These are phyloP conservation scores for Nakataea oryzae DNA, from an alignment of 2,329 filamentous ascomycete genomes.

Conservation along the genomic window DNA sequence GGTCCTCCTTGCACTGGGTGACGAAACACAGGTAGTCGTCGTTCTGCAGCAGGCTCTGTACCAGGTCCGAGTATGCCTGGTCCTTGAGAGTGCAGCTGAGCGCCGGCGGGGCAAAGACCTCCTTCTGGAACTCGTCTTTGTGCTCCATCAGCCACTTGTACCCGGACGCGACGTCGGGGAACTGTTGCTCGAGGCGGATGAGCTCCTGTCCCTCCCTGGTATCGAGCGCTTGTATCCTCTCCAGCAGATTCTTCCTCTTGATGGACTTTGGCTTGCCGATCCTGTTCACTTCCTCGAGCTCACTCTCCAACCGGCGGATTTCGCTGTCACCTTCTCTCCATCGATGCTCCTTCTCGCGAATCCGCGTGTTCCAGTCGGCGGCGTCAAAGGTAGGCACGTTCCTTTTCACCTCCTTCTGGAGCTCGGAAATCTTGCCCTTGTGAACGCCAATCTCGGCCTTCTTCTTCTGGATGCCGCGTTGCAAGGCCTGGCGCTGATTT, in stretches of 20 bases:
- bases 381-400: conserved; percentile 58
- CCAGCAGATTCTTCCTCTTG: conserved; percentile 13
- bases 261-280: conserved; percentile 4
- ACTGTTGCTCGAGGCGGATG: conserved; percentile 49
- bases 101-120: conserved; percentile 73
- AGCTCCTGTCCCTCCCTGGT: conserved; percentile 68
- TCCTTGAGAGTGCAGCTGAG: conserved; percentile 73
- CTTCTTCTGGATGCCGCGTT: conserved; percentile 34
- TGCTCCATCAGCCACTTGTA: conserved; percentile 80
- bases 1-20: conserved; percentile 64
- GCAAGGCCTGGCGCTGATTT: conserved; percentile 40
- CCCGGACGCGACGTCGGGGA: conserved; percentile 54
- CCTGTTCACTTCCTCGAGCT: conserved; percentile 3
- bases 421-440: conserved; percentile 46
- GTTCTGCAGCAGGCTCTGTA: conserved; percentile 38
- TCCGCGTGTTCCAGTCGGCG: conserved; percentile 59
- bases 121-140: conserved; percentile 56
- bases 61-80: conserved; percentile 46
- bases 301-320: conserved; percentile 19
- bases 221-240: conserved; percentile 42
- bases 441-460: conserved; percentile 38
- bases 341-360: conserved; percentile 52
- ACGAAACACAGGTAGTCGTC: conserved; percentile 61
- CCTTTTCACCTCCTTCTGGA: conserved; percentile 54
- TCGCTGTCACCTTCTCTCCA: conserved; percentile 39